Percentiles rank a stretch among this genome's conserved stretches.
Evolutionary conservation across 1,284 basidiomycete species (phyloP).

Genomic region (Puccinia coronata): DNA sequence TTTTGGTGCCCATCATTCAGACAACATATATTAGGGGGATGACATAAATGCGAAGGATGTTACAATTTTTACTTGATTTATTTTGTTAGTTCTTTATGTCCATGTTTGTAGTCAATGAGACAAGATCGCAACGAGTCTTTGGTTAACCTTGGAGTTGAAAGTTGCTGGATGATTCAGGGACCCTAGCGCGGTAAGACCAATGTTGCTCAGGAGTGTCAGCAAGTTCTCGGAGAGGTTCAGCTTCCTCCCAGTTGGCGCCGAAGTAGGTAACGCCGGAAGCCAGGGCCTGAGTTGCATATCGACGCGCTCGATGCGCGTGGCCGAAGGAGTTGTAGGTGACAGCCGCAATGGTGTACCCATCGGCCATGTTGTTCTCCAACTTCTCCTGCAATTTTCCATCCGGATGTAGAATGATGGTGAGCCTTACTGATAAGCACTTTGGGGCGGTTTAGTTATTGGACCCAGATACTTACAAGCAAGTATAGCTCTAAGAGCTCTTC

Average conservation of each 20-base stretch:
- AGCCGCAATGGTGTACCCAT: slow-evolving; percentile 31
- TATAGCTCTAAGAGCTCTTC: slow-evolving; percentile 36
- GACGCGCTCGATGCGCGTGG: neutral
- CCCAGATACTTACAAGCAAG: neutral
- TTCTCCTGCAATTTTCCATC: slow-evolving; percentile 7
- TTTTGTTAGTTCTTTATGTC: no score
- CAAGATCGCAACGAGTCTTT: no score
- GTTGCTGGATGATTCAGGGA: no score
- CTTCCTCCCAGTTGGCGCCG: slow-evolving; percentile 27
- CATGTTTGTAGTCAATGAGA: no score
- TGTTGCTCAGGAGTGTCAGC: slow-evolving; percentile 22
- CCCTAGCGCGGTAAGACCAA: slow-evolving; percentile 38
- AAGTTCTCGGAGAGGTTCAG: slow-evolving; percentile 18
- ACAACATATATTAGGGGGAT: no score
- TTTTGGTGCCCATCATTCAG: no score
- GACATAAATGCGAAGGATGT: no score
- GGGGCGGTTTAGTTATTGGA: no score
- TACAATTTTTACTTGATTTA: no score
- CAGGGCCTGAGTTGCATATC: slow-evolving; percentile 23
- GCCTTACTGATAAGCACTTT: neutral
- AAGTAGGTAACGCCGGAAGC: neutral
- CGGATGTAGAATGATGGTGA: neutral
- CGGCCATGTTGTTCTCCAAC: slow-evolving; percentile 32
- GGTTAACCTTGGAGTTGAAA: no score
- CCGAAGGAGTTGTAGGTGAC: slow-evolving; percentile 44